A percentile compares a stretch with the other conserved stretches of the same genome.
phyloP scores from a whole-genome alignment of 176 grass and related monocot genomes.

The Hordeum marinum region DNA sequence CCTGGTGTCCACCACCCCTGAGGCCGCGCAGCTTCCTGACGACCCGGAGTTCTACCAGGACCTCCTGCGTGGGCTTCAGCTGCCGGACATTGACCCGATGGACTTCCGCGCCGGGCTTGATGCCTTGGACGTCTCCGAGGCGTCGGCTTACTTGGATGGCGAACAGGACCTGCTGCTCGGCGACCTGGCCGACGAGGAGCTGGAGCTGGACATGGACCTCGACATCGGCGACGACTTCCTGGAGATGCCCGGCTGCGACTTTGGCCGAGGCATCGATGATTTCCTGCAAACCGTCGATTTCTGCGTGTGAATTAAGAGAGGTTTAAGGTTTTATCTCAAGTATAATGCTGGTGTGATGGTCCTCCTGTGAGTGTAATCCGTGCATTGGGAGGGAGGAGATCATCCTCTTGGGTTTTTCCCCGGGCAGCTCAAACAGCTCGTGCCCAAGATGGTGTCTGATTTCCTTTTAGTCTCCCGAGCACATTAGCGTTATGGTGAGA shows the following conservation, averaged over 20 bases:
- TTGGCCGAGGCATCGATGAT: constrained; percentile 36
- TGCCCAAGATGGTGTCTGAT: constrained; percentile 19
- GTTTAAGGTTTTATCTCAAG: not conserved
- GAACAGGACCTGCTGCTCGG: constrained; percentile 38
- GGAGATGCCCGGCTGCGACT: constrained; percentile 27
- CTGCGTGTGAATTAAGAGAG: constrained; percentile 39
- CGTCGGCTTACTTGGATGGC: constrained; percentile 7
- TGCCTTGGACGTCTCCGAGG: constrained; percentile 21
- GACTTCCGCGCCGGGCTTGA: constrained; percentile 38
- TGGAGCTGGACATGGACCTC: constrained; percentile 36
- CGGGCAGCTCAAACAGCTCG: constrained; percentile 26
- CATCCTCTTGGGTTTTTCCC: constrained; percentile 59
- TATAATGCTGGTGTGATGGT: constrained; percentile 27
- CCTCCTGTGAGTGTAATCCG: not conserved
- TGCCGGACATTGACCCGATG: constrained; percentile 44
- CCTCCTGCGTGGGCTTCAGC: constrained; percentile 16
- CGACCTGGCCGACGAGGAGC: constrained; percentile 19
- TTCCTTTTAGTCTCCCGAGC: not conserved
- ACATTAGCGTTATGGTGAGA: constrained; percentile 9
- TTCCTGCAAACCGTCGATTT: constrained; percentile 36
- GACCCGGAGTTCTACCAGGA: constrained; percentile 46
- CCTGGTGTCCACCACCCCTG: not conserved
- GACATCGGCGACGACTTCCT: constrained; percentile 33
- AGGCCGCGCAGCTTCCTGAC: not conserved
- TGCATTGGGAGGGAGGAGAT: constrained; percentile 3